phyloP scores from a whole-genome alignment of 2,329 filamentous ascomycete genomes.

The Plenodomus tracheiphilus region DNA sequence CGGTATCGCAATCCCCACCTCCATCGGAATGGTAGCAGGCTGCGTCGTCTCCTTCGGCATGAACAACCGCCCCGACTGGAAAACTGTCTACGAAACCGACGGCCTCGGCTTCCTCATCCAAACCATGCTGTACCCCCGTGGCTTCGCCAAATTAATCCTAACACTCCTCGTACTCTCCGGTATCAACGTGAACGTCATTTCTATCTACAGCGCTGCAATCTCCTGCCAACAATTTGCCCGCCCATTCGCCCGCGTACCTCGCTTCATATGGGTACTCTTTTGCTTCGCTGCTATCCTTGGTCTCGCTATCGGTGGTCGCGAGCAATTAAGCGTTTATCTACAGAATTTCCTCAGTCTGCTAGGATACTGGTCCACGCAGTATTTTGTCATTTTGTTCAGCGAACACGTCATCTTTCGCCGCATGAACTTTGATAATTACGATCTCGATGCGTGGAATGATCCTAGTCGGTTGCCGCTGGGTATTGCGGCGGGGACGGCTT shows the following conservation, averaged over 20 bases:
- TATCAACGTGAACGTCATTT: slow-evolving; percentile 52
- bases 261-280: slow-evolving; percentile 52
- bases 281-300: slow-evolving; percentile 50
- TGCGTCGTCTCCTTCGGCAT: slow-evolving; percentile 46
- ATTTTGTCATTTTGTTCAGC: slow-evolving; percentile 51
- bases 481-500: slow-evolving; percentile 45
- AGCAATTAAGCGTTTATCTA: slow-evolving; percentile 48
- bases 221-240: slow-evolving; percentile 53
- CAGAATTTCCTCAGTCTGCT: slow-evolving; percentile 52
- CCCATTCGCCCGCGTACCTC: slow-evolving; percentile 56
- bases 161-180: slow-evolving; percentile 50
- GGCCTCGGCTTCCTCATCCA: slow-evolving; percentile 54
- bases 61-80: slow-evolving; percentile 42
- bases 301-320: slow-evolving; percentile 49
- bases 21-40: slow-evolving; percentile 52
- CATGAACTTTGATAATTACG: slow-evolving; percentile 55
- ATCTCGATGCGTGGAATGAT: slow-evolving; percentile 52
- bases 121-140: slow-evolving; percentile 50
- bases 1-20: slow-evolving; percentile 47
- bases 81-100: slow-evolving; percentile 46
- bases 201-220: slow-evolving; percentile 55
- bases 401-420: slow-evolving; percentile 52
- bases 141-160: slow-evolving; percentile 55
- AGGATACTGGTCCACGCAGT: slow-evolving; percentile 53
- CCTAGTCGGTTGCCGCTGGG: slow-evolving; percentile 48